Conservation (phyloP, 352 stramenopile genomes). For the Phytophthora nicotianae region DNA sequence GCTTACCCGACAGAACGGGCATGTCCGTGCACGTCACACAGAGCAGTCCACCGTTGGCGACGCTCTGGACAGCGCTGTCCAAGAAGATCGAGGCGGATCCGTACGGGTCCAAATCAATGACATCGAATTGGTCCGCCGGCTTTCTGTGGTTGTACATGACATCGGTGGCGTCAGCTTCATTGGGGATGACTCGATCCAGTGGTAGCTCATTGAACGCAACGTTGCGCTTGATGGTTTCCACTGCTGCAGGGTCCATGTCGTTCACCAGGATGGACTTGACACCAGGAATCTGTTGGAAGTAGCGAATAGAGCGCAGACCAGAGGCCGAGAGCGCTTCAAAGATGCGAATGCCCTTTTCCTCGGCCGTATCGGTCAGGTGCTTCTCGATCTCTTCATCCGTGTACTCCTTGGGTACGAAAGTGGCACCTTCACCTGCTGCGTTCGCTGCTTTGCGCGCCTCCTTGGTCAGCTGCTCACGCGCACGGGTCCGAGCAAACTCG, state of each 20-base stretch:
- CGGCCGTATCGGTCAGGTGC: constrained; percentile 60
- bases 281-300: constrained; percentile 98
- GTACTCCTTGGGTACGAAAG: constrained; percentile 56
- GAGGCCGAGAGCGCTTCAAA: constrained; percentile 98
- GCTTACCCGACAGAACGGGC: constrained; percentile 90
- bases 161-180: constrained; percentile 85
- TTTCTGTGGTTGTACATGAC: constrained; percentile 91
- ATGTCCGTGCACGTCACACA: constrained; percentile 99
- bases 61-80: constrained; percentile 95
- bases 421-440: constrained; percentile 34
- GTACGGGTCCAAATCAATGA: constrained; percentile 99
- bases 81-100: constrained; percentile 98
- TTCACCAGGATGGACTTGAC: constrained; percentile 98
- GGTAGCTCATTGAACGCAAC: constrained; percentile 90
- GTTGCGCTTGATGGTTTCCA: constrained; percentile 97
- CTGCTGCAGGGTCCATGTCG: constrained; percentile 97
- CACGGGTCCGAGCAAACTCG: constrained; percentile 93
- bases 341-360: constrained; percentile 94
- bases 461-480: constrained; percentile 71
- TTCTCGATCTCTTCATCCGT: constrained; percentile 78
- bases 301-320: constrained; percentile 98
- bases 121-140: constrained; percentile 95
- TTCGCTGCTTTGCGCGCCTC: constrained; percentile 68
- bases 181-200: constrained; percentile 83
- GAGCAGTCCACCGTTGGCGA: constrained; percentile 96